A percentile compares a stretch with the other conserved stretches of the same genome.
phyloP scores from a whole-genome alignment of 306 rosid species.

The Ziziphus jujuba region DNA sequence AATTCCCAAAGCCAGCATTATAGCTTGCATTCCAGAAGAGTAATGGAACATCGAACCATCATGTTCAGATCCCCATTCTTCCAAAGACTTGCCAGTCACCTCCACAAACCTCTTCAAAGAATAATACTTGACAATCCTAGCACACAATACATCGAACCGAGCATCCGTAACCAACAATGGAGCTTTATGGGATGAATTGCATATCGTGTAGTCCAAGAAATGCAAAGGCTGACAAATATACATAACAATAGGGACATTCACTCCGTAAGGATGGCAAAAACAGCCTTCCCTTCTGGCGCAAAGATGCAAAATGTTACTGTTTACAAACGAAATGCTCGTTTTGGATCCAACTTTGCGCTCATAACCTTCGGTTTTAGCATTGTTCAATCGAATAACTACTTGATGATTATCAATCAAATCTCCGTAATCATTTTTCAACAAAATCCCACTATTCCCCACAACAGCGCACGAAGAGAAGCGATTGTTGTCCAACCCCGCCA shows the following conservation, averaged over 20 bases:
- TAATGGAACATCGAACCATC: constrained; percentile 82
- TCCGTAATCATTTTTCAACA: constrained; percentile 64
- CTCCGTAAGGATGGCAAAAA: constrained; percentile 87
- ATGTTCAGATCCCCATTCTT: constrained; percentile 68
- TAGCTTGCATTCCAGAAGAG: constrained; percentile 97
- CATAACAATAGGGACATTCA: constrained; percentile 68
- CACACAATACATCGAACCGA: constrained; percentile 67
- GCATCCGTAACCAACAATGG: constrained; percentile 82
- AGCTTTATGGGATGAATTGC: constrained; percentile 71
- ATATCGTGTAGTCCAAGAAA: constrained; percentile 76
- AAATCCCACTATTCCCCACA: constrained; percentile 93
- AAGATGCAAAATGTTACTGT: constrained; percentile 85
- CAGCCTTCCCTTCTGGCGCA: constrained; percentile 86
- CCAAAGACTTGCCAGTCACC: constrained; percentile 62
- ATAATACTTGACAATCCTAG: constrained; percentile 87
- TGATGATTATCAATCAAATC: constrained; percentile 72
- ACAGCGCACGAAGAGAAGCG: constrained; percentile 76
- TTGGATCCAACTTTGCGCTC: constrained; percentile 74
- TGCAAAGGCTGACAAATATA: constrained; percentile 88
- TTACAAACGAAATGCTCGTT: constrained; percentile 78
- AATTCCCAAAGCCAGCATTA: constrained; percentile 84
- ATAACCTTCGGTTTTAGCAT: constrained; percentile 57
- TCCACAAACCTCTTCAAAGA: constrained; percentile 79
- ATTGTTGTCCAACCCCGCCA: constrained; percentile 20
- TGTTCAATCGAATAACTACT: constrained; percentile 76